These are phyloP conservation scores for Madurella mycetomatis DNA, from an alignment of 2,329 filamentous ascomycete species.

Conservation along the genomic window DNA sequence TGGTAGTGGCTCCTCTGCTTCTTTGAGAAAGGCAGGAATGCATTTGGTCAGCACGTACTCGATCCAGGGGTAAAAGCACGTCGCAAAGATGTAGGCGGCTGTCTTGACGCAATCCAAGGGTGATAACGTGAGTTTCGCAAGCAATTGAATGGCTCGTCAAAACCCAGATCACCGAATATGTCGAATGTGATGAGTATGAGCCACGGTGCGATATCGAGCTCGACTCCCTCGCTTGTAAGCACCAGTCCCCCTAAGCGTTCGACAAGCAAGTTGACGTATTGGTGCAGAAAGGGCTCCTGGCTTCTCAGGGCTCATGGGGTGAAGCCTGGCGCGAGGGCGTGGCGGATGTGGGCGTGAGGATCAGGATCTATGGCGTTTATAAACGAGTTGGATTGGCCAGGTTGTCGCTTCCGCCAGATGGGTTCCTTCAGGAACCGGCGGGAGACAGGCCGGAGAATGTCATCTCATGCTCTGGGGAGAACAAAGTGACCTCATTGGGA, in stretches of 20 bases:
- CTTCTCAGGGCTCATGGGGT: conserved; percentile 34
- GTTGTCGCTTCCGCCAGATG: conserved; percentile 26
- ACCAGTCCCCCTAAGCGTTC: conserved; percentile 25
- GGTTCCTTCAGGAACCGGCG: conserved; percentile 29
- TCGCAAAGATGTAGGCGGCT: conserved; percentile 1
- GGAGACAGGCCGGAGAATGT: conserved; percentile 34
- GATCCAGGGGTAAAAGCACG: conserved; percentile 12
- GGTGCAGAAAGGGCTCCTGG: conserved; percentile 36
- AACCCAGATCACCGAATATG: conserved; percentile 25
- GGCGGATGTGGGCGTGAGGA: conserved; percentile 31
- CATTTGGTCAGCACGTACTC: conserved; percentile 5
- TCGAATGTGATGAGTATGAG: conserved; percentile 33
- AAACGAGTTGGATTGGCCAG: conserved; percentile 22
- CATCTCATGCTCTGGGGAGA: conserved; percentile 33
- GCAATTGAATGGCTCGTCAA: conserved; percentile 19
- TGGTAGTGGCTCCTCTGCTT: conserved; percentile 12
- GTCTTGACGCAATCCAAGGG: conserved; percentile 16
- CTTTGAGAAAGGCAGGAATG: conserved; percentile 9
- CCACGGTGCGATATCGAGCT: conserved; percentile 29
- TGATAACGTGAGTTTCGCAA: conserved; percentile 16
- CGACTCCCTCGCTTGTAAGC: conserved; percentile 2
- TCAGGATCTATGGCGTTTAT: conserved; percentile 31
- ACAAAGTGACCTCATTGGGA: conserved; percentile 23
- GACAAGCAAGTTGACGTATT: conserved; percentile 35
- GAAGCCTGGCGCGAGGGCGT: conserved; percentile 36